These are phyloP conservation scores for Magnaporthiopsis incrustans DNA, from an alignment of 2,329 filamentous ascomycete species.

Conservation along the genomic window DNA sequence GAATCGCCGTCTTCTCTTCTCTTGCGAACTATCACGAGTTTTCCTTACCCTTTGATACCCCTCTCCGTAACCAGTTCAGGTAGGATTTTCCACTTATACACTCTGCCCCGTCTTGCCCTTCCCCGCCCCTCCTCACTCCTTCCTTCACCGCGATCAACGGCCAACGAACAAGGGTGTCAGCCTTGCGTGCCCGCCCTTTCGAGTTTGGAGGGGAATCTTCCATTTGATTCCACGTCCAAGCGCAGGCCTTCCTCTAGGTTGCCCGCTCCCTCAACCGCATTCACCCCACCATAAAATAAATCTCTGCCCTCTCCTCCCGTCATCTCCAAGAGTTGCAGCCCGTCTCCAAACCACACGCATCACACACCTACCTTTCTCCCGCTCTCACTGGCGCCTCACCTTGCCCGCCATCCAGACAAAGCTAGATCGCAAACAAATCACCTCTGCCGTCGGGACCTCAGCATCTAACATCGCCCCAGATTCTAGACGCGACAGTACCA, in stretches of 20 bases:
- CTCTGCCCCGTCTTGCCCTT: not conserved
- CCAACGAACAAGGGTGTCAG: conserved; percentile 2
- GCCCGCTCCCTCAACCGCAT: not conserved
- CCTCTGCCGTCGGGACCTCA: not conserved
- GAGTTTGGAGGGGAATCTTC: conserved; percentile 2
- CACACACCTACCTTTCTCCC: not conserved
- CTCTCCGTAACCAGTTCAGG: conserved; percentile 4
- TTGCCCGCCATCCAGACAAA: not conserved
- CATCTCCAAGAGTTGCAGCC: not conserved
- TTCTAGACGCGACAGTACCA: conserved; percentile 8
- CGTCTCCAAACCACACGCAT: not conserved
- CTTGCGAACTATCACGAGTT: not conserved
- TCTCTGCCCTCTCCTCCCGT: not conserved
- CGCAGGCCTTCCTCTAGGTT: not conserved
- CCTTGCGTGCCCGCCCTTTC: conserved; percentile 4
- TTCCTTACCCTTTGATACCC: conserved; percentile 3
- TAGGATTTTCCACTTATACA: not conserved
- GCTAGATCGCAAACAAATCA: not conserved
- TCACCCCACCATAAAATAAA: not conserved
- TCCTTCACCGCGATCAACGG: conserved; percentile 5
- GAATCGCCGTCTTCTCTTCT: conserved; percentile 2
- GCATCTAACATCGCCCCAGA: not conserved
- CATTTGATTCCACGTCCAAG: conserved; percentile 6
- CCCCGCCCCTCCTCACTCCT: not conserved
- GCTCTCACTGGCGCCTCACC: not conserved